phyloP scores from a whole-genome alignment of 352 stramenopile genomes.

The Pythium periplocum region DNA sequence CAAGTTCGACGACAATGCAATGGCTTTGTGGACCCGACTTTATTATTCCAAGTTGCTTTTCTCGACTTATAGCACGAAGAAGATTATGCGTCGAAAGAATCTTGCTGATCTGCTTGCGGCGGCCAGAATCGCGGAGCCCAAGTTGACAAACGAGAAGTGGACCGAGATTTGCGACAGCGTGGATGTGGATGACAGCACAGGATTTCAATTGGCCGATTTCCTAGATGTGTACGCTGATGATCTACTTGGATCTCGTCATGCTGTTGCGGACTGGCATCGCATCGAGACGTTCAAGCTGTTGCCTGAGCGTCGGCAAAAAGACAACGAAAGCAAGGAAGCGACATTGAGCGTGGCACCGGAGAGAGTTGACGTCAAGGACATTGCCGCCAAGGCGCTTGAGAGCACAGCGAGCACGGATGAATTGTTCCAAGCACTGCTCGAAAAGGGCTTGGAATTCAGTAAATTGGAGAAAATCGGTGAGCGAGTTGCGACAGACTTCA shows the following conservation, averaged over 20 bases:
- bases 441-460: constrained; percentile 40
- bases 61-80: constrained; percentile 27
- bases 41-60: constrained; percentile 52
- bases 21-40: constrained; percentile 40
- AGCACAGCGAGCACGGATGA: constrained; percentile 39
- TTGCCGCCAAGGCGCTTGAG: constrained; percentile 36
- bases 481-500: constrained; percentile 13
- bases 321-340: constrained; percentile 37
- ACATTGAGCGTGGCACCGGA: constrained; percentile 38
- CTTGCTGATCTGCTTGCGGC: constrained; percentile 32
- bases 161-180: constrained; percentile 32
- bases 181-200: constrained; percentile 23
- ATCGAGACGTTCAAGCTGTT: constrained; percentile 58
- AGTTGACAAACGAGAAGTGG: constrained; percentile 42
- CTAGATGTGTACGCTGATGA: constrained; percentile 34
- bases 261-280: constrained; percentile 44
- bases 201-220: constrained; percentile 30
- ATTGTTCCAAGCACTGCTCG: constrained; percentile 37
- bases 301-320: constrained; percentile 26
- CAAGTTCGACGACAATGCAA: constrained; percentile 32
- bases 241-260: constrained; percentile 32
- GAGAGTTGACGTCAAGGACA: constrained; percentile 42
- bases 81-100: constrained; percentile 37
- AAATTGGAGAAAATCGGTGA: constrained; percentile 36
- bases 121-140: constrained; percentile 29